Base-by-base conservation (phyloP, 345 rosid genomes). In the Eucalyptus regnans region DNA sequence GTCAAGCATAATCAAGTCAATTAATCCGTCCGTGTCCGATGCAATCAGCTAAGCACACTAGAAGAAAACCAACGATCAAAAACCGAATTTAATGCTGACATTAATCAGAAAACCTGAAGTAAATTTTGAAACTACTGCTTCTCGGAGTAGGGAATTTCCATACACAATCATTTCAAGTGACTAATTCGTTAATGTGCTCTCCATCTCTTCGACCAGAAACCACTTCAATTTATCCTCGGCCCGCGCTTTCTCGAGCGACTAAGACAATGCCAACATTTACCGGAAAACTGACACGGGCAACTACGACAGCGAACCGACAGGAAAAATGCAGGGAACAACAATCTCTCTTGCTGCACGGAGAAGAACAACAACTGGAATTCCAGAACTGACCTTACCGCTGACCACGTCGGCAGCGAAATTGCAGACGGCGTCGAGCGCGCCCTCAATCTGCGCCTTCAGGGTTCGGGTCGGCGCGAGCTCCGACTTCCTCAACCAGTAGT, bases 401-500 rank as follows among this genome's bases (percentile, higher is more conserved):
- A 97, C 92, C 88, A 98, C 92, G 80, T 94, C 95, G 27, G 94
- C 94, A 22, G 99, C 96, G 89, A 98, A 97, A 64, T 86, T 80
- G 85, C 97, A 95, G 87, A 97, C 91, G 15, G 95, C 92, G 29
- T 94, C 96, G 64, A 96, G 99, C 27, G 99, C 92, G 33, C 88
- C 91, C 54, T 97, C 96, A 90, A 98, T 96, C 93, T 96, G 95
- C 52, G 91, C 87, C 92, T 87, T 94, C 87, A 98, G 83, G 86
- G 91, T 91, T 9, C 95, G 88, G 2, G 91, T 96, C 1, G 99
- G 98, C 10, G 98, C 96, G 86, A 96, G 95, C 31, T 90, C 89
- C 20, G 98, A 88, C 91, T 95, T 93, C 92, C 99, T 93, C 86
- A 98, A 90, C 99, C 99, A 98, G 86, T 98, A 98, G 90, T 98